Percentiles rank a stretch among this genome's conserved stretches.
Evolutionary conservation across 192 early-diverging fungal species (phyloP).

Genomic region (Allomyces macrogynus): DNA sequence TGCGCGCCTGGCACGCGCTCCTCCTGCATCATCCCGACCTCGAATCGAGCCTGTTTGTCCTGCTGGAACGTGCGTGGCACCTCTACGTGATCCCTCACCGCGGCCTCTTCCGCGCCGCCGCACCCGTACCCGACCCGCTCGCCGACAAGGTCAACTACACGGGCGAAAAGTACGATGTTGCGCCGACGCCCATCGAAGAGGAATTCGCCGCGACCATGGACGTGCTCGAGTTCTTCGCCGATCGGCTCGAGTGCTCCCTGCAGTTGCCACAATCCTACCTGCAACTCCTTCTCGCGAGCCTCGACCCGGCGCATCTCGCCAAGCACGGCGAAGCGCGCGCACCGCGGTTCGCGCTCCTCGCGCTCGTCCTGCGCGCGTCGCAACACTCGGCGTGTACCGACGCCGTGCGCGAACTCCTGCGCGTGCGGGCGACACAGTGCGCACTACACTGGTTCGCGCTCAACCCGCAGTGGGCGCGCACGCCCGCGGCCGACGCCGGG

Average conservation of each 20-base stretch:
- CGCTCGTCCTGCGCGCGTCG: not conserved
- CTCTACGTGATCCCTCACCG: not conserved
- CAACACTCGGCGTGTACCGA: not conserved
- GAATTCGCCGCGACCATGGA: not conserved
- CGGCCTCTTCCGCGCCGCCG: not conserved
- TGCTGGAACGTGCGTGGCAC: not conserved
- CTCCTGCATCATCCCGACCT: not conserved
- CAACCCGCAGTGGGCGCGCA: not conserved
- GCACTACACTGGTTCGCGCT: conserved; percentile 1
- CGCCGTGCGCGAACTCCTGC: not conserved
- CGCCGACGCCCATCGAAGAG: not conserved
- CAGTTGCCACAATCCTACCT: not conserved
- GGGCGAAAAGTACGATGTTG: not conserved
- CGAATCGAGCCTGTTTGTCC: not conserved
- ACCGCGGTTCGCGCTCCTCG: not conserved
- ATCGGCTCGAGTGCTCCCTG: not conserved
- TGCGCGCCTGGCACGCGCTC: not conserved
- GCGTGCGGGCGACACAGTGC: not conserved
- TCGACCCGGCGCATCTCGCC: not conserved
- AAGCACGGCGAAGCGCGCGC: not conserved
- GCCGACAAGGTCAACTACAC: not conserved
- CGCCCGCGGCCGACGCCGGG: not conserved
- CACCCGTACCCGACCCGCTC: not conserved
- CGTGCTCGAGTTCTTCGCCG: not conserved
- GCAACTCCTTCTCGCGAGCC: not conserved